Percentiles rank a stretch among this genome's conserved stretches.
These are phyloP conservation scores for Polytrichum commune DNA, from an alignment of 225 moss, liverwort and hornwort genomes.

Conservation along the genomic window DNA sequence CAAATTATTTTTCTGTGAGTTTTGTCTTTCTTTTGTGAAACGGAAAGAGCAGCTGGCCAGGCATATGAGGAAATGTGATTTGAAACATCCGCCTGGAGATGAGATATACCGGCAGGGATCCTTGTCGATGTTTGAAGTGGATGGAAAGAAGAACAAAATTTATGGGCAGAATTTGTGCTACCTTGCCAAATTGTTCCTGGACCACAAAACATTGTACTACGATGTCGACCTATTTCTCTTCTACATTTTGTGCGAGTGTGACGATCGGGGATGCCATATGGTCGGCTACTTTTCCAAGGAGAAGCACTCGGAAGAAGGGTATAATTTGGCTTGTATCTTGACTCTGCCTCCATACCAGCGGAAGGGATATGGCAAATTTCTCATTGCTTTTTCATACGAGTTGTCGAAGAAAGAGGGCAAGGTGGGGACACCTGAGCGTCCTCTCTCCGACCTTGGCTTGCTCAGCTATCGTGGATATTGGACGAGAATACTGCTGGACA, in stretches of 20 bases:
- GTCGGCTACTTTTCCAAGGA: slow-evolving; percentile 99
- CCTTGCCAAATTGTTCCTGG: slow-evolving; percentile 86
- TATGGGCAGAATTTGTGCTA: slow-evolving; percentile 94
- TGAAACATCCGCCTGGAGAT: slow-evolving; percentile 95
- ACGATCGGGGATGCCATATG: slow-evolving; percentile 97
- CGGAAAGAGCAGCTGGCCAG: slow-evolving; percentile 93
- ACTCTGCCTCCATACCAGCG: slow-evolving; percentile 96
- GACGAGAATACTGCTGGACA: slow-evolving; percentile 90
- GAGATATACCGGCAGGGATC: slow-evolving; percentile 95
- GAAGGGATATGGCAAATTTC: slow-evolving; percentile 92
- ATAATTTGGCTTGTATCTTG: slow-evolving; percentile 82
- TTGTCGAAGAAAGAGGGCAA: slow-evolving; percentile 92
- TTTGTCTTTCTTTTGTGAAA: slow-evolving; percentile 93
- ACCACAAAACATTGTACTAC: slow-evolving; percentile 94
- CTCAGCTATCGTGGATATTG: slow-evolving; percentile 93
- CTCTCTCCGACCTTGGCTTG: slow-evolving; percentile 89
- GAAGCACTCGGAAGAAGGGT: slow-evolving; percentile 97
- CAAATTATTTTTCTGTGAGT: slow-evolving; percentile 93
- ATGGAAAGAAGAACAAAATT: slow-evolving; percentile 98
- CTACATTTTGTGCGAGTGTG: slow-evolving; percentile 91
- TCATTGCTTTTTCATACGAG: slow-evolving; percentile 94
- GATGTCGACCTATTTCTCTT: slow-evolving; percentile 94
- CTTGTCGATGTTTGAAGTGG: slow-evolving; percentile 96
- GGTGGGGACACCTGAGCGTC: slow-evolving; percentile 91
- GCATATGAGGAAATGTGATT: slow-evolving; percentile 91